Base-by-base conservation (phyloP, 345 rosid genomes). In the Populus davidiana region DNA sequence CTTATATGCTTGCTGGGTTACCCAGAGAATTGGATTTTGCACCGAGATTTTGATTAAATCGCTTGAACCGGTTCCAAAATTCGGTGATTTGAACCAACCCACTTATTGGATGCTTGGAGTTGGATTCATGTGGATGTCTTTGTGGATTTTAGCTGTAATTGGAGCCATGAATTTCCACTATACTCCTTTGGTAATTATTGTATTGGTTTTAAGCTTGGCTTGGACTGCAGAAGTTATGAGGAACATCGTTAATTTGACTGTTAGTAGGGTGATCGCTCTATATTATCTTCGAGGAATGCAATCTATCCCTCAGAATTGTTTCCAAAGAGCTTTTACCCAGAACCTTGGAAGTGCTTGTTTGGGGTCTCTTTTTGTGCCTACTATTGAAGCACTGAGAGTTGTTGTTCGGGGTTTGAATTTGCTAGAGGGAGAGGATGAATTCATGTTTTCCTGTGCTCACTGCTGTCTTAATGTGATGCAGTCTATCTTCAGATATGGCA, bases 361-460 rank as follows among this genome's bases (percentile, higher is more conserved):
- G 12, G 99, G 97, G 1, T 96, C 99, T 63, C 67, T 96, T 54
- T 96, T 96, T 75, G 95, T 96, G 75, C 98, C 99, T 0, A 3
- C 97, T 0, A 96, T 96, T 59, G 99, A 96, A 88, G 93, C 94
- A 1, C 71, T 96, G 56, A 88, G 99, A 77, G 90, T 96, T 38
- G 49, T 96, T 6, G 98, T 97, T 44, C 87, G 98, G 72, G 94
- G 90, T 18, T 69, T 94, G 87, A 94, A 91, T 82, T 86, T 96
- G 88, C 97, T 96, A 0, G 92, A 90, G 70, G 99, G 99, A 79
- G 98, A 96, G 83, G 99, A 94, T 56, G 99, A 96, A 85, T 96
- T 94, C 89, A 89, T 94, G 97, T 96, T 92, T 80, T 96, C 95
- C 54, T 96, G 99, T 70, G 99, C 99, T n/a, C 94, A 92, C 79